Base-by-base conservation (phyloP, 2,329 filamentous ascomycete species). In the Botrytis byssoidea region DNA sequence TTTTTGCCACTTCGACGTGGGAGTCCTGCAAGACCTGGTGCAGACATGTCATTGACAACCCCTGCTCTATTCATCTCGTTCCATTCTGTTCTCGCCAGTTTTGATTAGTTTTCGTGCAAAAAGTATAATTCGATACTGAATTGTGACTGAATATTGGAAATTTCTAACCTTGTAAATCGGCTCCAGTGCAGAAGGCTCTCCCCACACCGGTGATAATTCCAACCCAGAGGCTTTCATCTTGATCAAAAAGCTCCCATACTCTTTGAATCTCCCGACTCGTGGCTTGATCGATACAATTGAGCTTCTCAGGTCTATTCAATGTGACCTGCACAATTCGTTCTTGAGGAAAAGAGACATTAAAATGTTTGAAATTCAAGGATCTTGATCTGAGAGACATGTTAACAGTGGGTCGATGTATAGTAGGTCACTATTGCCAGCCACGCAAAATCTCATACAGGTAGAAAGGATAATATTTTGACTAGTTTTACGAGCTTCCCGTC, bases 151-250 rank as follows among this genome's bases (percentile, higher is more conserved):
- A 88, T 88, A 90, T 81, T 90, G n/a, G 16, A 55, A 59, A 29
- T 18, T 46, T 29, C 65, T 60, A 70, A 76, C 75, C 89, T 80
- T 88, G 88, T 51, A 92, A 84, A 79, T 92, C 90, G 57, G 89
- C 89, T 35, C 90, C 90, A 0, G 89, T 88, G 80, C 89, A 92
- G 77, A 92, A 92, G 0, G 89, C 89, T 42, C 88, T 83, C 0
- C 88, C 90, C 0, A 83, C 82, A 37, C 90, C 90, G 3, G 90
- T 91, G 72, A 92, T 80, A 3, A 92, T 85, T 71, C 88, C 90
- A 78, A 88, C 89, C 69, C 88, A 87, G 70, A 92, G 84, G 6
- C 81, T 81, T 4, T 88, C 86, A 81, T 91, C 87, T 35, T 79
- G 80, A 78, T 92, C 90, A 80, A 88, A 91, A 85, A 88, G 90